Percentiles rank a stretch among this genome's conserved stretches.
These are phyloP conservation scores for Arthrobotrys sphaeroides DNA, from an alignment of 2,329 filamentous ascomycete genomes.

Conservation along the genomic window DNA sequence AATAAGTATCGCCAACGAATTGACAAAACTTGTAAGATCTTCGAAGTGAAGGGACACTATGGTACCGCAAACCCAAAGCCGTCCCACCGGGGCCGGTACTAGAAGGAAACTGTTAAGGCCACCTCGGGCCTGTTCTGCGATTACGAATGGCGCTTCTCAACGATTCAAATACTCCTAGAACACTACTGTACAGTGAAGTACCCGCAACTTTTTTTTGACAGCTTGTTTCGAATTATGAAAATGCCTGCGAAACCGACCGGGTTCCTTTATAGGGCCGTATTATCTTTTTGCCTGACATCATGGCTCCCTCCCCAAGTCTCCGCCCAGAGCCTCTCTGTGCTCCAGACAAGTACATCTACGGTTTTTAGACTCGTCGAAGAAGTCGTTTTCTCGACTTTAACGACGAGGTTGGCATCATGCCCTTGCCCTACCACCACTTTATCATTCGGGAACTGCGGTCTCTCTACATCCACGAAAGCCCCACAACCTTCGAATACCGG, in stretches of 20 bases:
- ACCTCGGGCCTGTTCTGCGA: too few species aligned
- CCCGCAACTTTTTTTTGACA: not conserved
- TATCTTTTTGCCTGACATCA: not conserved
- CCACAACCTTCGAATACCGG: not conserved
- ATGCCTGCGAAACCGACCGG: not conserved
- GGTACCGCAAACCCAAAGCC: too few species aligned
- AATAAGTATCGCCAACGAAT: too few species aligned
- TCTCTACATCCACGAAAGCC: not conserved
- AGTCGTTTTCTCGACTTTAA: not conserved
- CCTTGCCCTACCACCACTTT: not conserved
- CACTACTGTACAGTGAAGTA: too few species aligned
- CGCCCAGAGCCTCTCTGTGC: not conserved
- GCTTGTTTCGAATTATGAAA: not conserved
- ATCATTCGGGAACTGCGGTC: not conserved
- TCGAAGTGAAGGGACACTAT: too few species aligned
- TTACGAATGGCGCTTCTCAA: too few species aligned
- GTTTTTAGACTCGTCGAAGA: not conserved
- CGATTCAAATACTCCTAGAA: too few species aligned
- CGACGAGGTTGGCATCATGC: not conserved
- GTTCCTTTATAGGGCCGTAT: not conserved
- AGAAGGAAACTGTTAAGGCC: too few species aligned
- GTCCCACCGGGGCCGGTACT: too few species aligned
- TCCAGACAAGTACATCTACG: not conserved
- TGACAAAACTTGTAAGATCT: too few species aligned
- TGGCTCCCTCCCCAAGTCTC: not conserved